Base-by-base conservation (phyloP, 2,329 filamentous ascomycete species). In the Fusarium secorum region DNA sequence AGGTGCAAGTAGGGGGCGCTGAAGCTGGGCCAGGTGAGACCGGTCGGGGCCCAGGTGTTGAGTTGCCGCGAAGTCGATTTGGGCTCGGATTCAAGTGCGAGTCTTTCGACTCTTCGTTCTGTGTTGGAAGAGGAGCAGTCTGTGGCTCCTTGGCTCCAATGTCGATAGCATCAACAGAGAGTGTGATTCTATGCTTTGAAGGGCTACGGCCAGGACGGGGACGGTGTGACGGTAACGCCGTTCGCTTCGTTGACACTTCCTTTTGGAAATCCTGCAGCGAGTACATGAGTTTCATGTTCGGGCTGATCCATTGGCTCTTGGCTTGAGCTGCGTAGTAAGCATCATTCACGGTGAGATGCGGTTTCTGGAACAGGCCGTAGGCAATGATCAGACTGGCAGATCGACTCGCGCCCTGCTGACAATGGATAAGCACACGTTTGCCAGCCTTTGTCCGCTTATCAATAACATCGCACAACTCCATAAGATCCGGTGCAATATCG, bases 281-380 rank as follows among this genome's bases (percentile, higher is more conserved):
- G 85, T 96, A 96, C 86, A 97, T 94, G 72, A 97, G 85, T 73
- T 93, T 93, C 93, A 97, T 97, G 79, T 97, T 97, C 1, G 93
- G 93, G 64, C 93, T 94, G 74, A 97, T 95, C 93, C 93, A 97
- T 76, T 87, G 89, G 79, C 93, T 96, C 81, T 92, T 92, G 58
- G 88, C 86, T 81, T 97, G 94, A 5, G 93, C 93, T 5, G 90
- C 87, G 77, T 94, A 90, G 78, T 96, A 96, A 5, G 93, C 92
- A 78, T 95, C 92, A 76, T 95, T 94, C 57, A 95, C 92, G 73
- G 87, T 93, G 75, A 94, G 82, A 10, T 89, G 86, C 4, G 93
- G 92, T 66, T 93, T 92, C 77, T 91, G 91, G 79, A 93, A 96
- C 63, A 97, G 83, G 45, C 93, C 93, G 70, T 95, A 97, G 24